Evolutionary conservation across 768 basidiomycete species (phyloP), one percentile per base, ranked within the genome.

Genomic region (Auricularia auricula-judae): DNA sequence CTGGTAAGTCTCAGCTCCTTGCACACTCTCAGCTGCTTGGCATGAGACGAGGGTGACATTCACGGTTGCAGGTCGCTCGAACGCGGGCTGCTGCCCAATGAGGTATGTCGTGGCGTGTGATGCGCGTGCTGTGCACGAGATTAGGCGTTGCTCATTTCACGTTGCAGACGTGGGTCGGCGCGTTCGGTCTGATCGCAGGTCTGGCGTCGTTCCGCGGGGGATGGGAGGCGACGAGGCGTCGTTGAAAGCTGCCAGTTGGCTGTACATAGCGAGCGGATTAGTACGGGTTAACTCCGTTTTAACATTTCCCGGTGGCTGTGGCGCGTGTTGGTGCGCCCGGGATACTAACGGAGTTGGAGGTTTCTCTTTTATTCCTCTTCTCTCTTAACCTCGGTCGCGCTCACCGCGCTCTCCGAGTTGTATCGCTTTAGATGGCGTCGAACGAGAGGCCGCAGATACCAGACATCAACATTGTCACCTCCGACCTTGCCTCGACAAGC

Each of bases 151-250:
- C 65, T 51, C 5, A 64, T n/a, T 35, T 62, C 36, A 42, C 60
- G 21, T 42, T 61, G 63, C 63, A 81, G 79, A 69, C 74, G 35
- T 77, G 76, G 76, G 73, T 78, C 21, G 73, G 73, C 43, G 23
- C 80, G 18, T 76, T 82, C 23, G 78, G 78, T 23, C 71, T 81
- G 34, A 67, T 79, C 36, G 85, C 85, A 21, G 86, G 80, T 11
- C 67, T 86, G 1, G 80, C 82, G 4, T 81, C 86, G 2, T 88
- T 89, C 75, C 76, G 84, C 68, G 82, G 81, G 43, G 87, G 87
- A 3, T 90, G 88, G 88, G 84, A 80, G 65, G 86, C 88, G 1
- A 88, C 86, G 11, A 23, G 16, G 14, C 47, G 47, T 4, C 5
- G 11, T 21, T 51, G 47, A 51, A 18, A 51, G 39, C 39, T 7